Base-by-base conservation (phyloP, 768 basidiomycete species). In the Glaciozyma antarctica region DNA sequence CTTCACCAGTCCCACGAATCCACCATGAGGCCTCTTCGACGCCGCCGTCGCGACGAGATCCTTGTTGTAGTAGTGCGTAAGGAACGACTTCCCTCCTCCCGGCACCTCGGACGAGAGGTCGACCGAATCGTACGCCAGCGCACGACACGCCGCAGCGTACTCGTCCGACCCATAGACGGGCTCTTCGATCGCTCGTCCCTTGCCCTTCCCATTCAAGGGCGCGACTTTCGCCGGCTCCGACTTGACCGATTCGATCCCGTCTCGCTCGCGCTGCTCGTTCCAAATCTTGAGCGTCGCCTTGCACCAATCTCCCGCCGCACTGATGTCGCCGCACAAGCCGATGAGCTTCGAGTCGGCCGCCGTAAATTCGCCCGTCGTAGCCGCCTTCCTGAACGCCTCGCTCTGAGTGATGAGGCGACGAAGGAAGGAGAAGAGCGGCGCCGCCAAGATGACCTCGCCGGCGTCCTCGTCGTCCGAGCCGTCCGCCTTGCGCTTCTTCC, bases 401-500 rank as follows among this genome's bases (percentile, higher is more conserved):
- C 79, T 80, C 62, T 83, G 83, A 64, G 76, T 81, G 13, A 80
- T 78, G 62, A 84, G 76, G 71, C 82, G 83, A 71, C 78, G 79
- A 75, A 84, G 83, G 71, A 81, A 77, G n/a, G 78, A 75, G 70
- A 81, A 81, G 45, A 64, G 64, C 24, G 58, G 60, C 9, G 78
- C 69, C 9, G 68, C 66, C n/a, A 76, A 75, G 13, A 70, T 68
- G 22, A 58, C 62, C 15, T 44, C 38, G 10, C 55, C 47, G 24
- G 19, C 48, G n/a, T 12, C 9, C 26, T 51, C 38, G 26, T 47
- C 30, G 22, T 55, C 53, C 15, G 21, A 28, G 22, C 12, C 28
- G 22, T 53, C 41, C 15, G 21, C 34, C 48, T 51, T 58, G 55
- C 52, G 26, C 52, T 54, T 54, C 52, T 54, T 54, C 9, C 52